Conservation (phyloP, 1,139 yeast genomes). For the Magnusiomyces clavatus region DNA sequence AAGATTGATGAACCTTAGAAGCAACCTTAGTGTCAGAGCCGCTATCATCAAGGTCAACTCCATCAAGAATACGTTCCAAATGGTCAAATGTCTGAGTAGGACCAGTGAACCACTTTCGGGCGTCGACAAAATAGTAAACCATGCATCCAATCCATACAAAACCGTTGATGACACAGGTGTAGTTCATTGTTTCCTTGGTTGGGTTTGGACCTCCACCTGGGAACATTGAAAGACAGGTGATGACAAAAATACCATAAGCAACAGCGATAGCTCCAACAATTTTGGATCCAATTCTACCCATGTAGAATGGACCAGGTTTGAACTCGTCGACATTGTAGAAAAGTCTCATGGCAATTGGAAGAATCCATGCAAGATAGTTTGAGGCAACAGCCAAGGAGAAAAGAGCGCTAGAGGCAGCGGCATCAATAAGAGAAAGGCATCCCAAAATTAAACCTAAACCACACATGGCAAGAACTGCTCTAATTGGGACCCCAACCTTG, state of each 20-base stretch:
- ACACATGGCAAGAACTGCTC: slow-evolving; percentile 53
- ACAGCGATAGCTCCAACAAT: slow-evolving; percentile 23
- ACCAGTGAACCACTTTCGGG: slow-evolving; percentile 56
- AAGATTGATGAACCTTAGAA: neutral
- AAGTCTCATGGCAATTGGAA: slow-evolving; percentile 45
- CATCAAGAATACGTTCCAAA: slow-evolving; percentile 17
- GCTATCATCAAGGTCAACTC: slow-evolving; percentile 14
- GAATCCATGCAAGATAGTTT: slow-evolving; percentile 52
- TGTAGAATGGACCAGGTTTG: slow-evolving; percentile 56
- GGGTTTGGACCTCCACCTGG: slow-evolving; percentile 42
- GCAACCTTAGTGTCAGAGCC: neutral
- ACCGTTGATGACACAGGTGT: slow-evolving; percentile 55
- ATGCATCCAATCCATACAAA: slow-evolving; percentile 48
- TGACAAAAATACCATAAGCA: slow-evolving; percentile 43
- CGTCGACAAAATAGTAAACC: slow-evolving; percentile 46
- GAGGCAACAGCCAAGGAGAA: slow-evolving; percentile 56
- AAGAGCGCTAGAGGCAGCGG: slow-evolving; percentile 54
- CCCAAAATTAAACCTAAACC: slow-evolving; percentile 44
- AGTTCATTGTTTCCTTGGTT: slow-evolving; percentile 47
- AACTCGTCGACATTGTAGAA: slow-evolving; percentile 40
- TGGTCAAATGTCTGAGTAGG: slow-evolving; percentile 48
- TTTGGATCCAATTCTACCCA: slow-evolving; percentile 45
- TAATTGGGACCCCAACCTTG: slow-evolving; percentile 46
- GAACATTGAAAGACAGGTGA: slow-evolving; percentile 57
- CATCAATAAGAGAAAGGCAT: slow-evolving; percentile 48